Evolutionary conservation across 1,284 basidiomycete genomes (phyloP), one percentile per base, ranked within the genome.

Genomic region (Polyporus tsugae): DNA sequence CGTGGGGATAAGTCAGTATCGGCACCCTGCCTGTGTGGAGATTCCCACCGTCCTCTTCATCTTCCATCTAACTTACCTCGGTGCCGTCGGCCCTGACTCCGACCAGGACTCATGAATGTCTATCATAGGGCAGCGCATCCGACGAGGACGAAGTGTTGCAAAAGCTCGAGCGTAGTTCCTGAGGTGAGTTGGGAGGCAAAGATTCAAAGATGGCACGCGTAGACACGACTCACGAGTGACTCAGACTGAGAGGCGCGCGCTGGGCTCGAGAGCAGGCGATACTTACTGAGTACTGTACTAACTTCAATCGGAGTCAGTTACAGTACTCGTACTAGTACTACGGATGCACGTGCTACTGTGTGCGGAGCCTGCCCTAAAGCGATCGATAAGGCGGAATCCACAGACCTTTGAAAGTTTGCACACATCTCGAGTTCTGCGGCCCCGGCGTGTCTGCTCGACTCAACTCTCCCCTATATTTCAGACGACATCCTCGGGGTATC

Each of bases 381-480:
- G 71, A 79, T 79, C 77, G 78, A 79, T 79, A 79, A 79, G 78
- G 75, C 60, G 35, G 69, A 60, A 58, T 60, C 60, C 41, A 66
- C 42, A 39, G 64, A 60, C 61, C 61, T 57, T 64, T 64, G 70
- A 75, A 76, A 75, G 69, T 76, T 76, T 75, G 69, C 75, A 64
- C 65, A 57, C 68, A 62, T 69, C 70, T 62, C 72, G 72, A 74
- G 74, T 74, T 72, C 65, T 76, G 75, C 77, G 74, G 77, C 74
- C 71, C 71, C 73, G 73, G 72, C 72, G 71, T 74, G 73, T 73
- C 73, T 74, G 72, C 73, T 73, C 75, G 71, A 76, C 73, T 75
- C 71, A 63, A 67, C 62, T 68, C 65, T 65, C 67, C 71, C 69
- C 76, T 66, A 58, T 69, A 68, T 66, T 69, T 49, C 35, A 62